Conservation (phyloP, 345 rosid species). For the Populus davidiana region DNA sequence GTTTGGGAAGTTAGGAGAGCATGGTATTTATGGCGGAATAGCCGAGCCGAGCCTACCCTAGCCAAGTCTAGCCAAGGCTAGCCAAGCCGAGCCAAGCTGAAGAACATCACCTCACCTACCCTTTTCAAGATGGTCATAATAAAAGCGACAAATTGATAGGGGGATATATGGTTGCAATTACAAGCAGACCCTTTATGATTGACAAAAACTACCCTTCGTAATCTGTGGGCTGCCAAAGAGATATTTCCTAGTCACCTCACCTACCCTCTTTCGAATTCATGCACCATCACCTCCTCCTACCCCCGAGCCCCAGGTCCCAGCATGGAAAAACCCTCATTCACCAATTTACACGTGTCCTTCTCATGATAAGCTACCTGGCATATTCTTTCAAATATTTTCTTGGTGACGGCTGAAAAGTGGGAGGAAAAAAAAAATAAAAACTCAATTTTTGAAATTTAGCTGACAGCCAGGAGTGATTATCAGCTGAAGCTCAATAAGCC, state of each 20-base stretch:
- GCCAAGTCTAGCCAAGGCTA: too few species aligned
- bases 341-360: background rate
- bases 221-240: background rate
- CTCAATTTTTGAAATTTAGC: too few species aligned
- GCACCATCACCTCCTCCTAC: background rate
- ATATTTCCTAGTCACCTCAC: background rate
- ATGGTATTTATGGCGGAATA: background rate
- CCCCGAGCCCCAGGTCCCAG: background rate
- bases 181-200: background rate
- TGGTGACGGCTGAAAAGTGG: background rate
- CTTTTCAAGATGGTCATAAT: background rate
- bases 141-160: background rate
- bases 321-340: background rate
- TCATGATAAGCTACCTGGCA: background rate
- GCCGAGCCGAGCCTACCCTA: background rate
- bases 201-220: background rate
- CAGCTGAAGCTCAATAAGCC: too few species aligned
- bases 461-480: too few species aligned
- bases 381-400: background rate
- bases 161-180: background rate
- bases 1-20: background rate
- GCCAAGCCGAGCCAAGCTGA: background rate
- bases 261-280: slow-evolving; percentile 11
- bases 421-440: background rate
- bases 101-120: background rate